A percentile compares a stretch with the other conserved stretches of the same genome.
Evolutionary conservation across 2,329 filamentous ascomycete genomes (phyloP).

Genomic region (Xylaria polymorpha): DNA sequence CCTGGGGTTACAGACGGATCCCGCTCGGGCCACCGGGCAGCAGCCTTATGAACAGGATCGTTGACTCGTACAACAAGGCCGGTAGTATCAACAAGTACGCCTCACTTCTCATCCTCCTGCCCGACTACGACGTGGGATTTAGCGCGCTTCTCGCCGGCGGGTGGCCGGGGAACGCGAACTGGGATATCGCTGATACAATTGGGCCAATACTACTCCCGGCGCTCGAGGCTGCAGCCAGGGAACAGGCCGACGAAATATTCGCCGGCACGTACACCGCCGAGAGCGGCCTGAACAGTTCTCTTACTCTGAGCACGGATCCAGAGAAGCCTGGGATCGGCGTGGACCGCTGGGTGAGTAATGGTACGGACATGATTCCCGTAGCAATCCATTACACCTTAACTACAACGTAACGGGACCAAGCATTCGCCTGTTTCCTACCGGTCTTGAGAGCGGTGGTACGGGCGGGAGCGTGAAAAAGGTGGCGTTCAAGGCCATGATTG

Average conservation of each 20-base stretch:
- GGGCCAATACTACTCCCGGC: conserved; percentile 44
- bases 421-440: conserved; percentile 48
- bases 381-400: conserved; percentile 46
- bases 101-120: conserved; percentile 45
- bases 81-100: conserved; percentile 48
- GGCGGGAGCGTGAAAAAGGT: conserved; percentile 30
- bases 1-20: conserved; percentile 59
- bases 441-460: conserved; percentile 38
- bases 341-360: conserved; percentile 46
- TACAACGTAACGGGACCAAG: conserved; percentile 43
- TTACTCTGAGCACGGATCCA: conserved; percentile 43
- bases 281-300: conserved; percentile 35
- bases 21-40: conserved; percentile 34
- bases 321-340: conserved; percentile 44
- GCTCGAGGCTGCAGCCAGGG: conserved; percentile 44
- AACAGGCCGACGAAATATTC: conserved; percentile 40
- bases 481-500: conserved; percentile 48
- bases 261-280: conserved; percentile 41
- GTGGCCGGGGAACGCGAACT: conserved; percentile 49
- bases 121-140: conserved; percentile 49
- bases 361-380: conserved; percentile 46
- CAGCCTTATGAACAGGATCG: conserved; percentile 41
- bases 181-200: conserved; percentile 47
- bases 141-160: conserved; percentile 45
- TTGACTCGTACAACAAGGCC: conserved; percentile 49